Base-by-base conservation (phyloP, 2,329 filamentous ascomycete genomes). In the Nemania bipapillata region DNA sequence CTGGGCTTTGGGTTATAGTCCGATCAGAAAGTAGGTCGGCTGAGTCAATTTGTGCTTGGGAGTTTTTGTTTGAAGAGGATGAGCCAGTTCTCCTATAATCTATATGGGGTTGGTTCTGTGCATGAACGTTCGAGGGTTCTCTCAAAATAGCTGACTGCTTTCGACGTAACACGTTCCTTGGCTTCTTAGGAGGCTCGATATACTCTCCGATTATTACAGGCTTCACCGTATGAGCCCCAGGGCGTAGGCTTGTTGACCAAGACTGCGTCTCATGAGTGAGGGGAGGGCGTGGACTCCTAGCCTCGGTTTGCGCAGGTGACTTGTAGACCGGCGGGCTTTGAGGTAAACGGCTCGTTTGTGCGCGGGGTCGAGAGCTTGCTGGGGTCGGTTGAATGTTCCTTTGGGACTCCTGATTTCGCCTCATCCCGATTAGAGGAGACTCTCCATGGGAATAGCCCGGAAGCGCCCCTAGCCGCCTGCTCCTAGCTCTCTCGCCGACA, bases 121-220 rank as follows among this genome's bases (percentile, higher is more conserved):
- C 64, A 15, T 52, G 28, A 4, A 49, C 8, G 42, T 74, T 79
- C 22, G 74, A 72, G 5, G 76, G 69, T 24, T 84, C 80, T 63
- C 81, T 80, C 1, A 83, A 78, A 45, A 85, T 75, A 11, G 81
- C 82, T 15, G 85, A 84, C 63, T 83, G 82, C 74, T 87, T 88
- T 72, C 83, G 83, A 71, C 84, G 80, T 55, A 87, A 75, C 8
- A 83, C 80, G 73, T 83, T 84, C 47, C 82, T 82, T 28, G 77
- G 75, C 53, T 79, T 77, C 35, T 76, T 80, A 26, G 75, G 63
- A 22, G 70, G 72, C 49, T 76, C 76, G 47, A 80, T 78, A 47
- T 79, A 74, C 0, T 79, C 81, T 35, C 76, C 75, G 3, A 80
- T 78, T 78, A 76, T 17, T 78, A 78, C 30, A 80, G 80, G 74